These are phyloP conservation scores for Phellinidium pouzarii DNA, from an alignment of 1,284 basidiomycete genomes.

Conservation along the genomic window DNA sequence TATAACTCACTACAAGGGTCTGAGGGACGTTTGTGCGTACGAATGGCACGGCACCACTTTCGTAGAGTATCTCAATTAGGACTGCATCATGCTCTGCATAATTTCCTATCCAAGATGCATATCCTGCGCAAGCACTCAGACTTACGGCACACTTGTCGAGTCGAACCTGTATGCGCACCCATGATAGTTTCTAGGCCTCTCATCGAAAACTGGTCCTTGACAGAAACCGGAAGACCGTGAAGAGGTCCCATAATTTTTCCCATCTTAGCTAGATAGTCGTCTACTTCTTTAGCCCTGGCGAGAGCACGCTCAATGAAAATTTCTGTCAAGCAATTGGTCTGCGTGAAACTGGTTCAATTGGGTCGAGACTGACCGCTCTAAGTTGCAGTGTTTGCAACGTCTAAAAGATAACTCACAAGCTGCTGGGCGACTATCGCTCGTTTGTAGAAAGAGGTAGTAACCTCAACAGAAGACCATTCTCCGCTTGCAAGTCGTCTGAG, in stretches of 20 bases:
- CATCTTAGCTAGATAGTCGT: conserved; percentile 34
- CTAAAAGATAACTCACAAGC: conserved; percentile 31
- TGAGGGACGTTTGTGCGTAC: conserved; percentile 45
- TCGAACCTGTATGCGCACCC: conserved; percentile 32
- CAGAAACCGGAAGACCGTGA: conserved; percentile 46
- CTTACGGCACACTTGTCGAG: conserved; percentile 22
- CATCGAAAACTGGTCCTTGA: conserved; percentile 56
- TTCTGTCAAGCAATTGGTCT: conserved; percentile 47
- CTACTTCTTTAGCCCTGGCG: conserved; percentile 38
- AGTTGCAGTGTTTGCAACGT: too few species aligned
- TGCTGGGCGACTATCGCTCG: conserved; percentile 56
- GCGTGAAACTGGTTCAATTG: too few species aligned
- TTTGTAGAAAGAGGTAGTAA: conserved; percentile 54
- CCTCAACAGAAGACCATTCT: conserved; percentile 38
- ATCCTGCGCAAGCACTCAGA: conserved; percentile 29
- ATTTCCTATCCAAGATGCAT: conserved; percentile 36
- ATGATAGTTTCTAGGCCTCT: conserved; percentile 53
- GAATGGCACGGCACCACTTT: conserved; percentile 40
- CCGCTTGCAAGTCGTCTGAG: conserved; percentile 34
- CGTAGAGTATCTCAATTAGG: conserved; percentile 35
- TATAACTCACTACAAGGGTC: conserved; percentile 32
- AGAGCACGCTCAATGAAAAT: conserved; percentile 43
- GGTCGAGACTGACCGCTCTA: too few species aligned
- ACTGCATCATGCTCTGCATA: conserved; percentile 32
- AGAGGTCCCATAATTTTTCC: conserved; percentile 41